A percentile compares a stretch with the other conserved stretches of the same genome.
Evolutionary conservation across 2,329 filamentous ascomycete genomes (phyloP).

Genomic region (Pseudogymnoascus sp.): DNA sequence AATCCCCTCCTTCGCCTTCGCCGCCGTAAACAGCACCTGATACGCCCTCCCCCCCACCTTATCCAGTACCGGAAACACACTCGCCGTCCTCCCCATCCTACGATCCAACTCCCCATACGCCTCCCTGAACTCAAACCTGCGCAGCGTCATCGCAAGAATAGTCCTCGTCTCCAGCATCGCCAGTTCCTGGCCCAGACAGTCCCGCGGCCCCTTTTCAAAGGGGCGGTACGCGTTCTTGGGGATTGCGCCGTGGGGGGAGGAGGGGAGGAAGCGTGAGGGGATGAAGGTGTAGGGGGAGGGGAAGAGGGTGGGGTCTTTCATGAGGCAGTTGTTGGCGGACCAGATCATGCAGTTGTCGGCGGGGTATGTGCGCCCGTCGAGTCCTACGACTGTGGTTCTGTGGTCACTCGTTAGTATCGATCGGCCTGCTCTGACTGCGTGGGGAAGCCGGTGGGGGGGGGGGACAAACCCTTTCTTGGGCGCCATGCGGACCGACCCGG

Average conservation of each 20-base stretch:
- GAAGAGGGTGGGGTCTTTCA: not conserved
- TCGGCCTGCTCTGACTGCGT: too few relatives aligned
- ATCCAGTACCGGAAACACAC: conserved; percentile 15
- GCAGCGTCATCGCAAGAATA: conserved; percentile 36
- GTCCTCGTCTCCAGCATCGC: conserved; percentile 39
- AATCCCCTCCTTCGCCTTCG: conserved; percentile 21
- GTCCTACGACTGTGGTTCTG: not conserved
- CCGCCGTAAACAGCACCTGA: conserved; percentile 18
- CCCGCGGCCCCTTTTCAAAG: conserved; percentile 45
- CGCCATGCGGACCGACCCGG: not conserved
- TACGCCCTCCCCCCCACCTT: conserved; percentile 12
- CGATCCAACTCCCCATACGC: conserved; percentile 27
- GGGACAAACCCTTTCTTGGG: not conserved
- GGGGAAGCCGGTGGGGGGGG: too few relatives aligned
- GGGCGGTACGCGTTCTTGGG: conserved; percentile 18
- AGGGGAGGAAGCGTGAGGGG: conserved; percentile 14
- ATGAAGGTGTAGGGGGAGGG: not conserved
- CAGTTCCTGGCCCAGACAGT: conserved; percentile 46
- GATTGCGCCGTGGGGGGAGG: not conserved
- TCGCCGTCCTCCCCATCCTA: conserved; percentile 14
- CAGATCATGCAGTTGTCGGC: conserved; percentile 8
- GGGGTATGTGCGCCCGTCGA: not conserved
- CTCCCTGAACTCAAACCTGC: conserved; percentile 38
- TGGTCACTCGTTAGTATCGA: not conserved
- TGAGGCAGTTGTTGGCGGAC: not conserved